These are phyloP conservation scores for Beauveria pseudobassiana DNA, from an alignment of 2,329 filamentous ascomycete species.

Conservation along the genomic window DNA sequence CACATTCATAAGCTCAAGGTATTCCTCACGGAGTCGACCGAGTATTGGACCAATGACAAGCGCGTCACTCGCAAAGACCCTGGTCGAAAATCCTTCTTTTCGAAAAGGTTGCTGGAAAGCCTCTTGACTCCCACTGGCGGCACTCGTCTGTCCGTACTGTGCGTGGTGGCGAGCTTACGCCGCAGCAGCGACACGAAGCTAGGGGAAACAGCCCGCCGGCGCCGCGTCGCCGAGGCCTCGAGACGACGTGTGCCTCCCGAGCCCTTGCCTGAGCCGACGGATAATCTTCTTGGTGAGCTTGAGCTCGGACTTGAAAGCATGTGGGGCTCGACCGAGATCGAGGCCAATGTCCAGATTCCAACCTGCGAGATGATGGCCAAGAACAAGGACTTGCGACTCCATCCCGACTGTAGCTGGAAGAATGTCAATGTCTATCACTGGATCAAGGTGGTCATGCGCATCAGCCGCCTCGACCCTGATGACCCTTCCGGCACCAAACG, in stretches of 20 bases:
- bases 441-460: constrained; percentile 95
- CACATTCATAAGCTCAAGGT: constrained; percentile 91
- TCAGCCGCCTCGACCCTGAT: constrained; percentile 73
- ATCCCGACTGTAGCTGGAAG: constrained; percentile 89
- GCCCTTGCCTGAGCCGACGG: constrained; percentile 43
- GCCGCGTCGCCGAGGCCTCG: constrained; percentile 48
- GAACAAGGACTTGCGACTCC: constrained; percentile 56
- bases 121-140: constrained; percentile 63
- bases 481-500: constrained; percentile 66
- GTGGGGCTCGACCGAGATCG: constrained; percentile 85
- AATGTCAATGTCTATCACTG: constrained; percentile 93
- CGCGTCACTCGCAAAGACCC: constrained; percentile 79
- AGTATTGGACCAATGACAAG: constrained; percentile 84
- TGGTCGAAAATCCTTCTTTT: constrained; percentile 78
- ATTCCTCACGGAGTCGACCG: constrained; percentile 80
- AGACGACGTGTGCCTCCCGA: constrained; percentile 31
- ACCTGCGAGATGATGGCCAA: constrained; percentile 81
- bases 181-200: constrained; percentile 39
- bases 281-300: constrained; percentile 75
- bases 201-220: constrained; percentile 36
- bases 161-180: constrained; percentile 68
- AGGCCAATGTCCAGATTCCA: constrained; percentile 86
- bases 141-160: constrained; percentile 70
- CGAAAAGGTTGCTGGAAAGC: constrained; percentile 77
- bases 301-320: constrained; percentile 62